These are phyloP conservation scores for Clonostachys rosea DNA, from an alignment of 2,329 filamentous ascomycete genomes.

Conservation along the genomic window DNA sequence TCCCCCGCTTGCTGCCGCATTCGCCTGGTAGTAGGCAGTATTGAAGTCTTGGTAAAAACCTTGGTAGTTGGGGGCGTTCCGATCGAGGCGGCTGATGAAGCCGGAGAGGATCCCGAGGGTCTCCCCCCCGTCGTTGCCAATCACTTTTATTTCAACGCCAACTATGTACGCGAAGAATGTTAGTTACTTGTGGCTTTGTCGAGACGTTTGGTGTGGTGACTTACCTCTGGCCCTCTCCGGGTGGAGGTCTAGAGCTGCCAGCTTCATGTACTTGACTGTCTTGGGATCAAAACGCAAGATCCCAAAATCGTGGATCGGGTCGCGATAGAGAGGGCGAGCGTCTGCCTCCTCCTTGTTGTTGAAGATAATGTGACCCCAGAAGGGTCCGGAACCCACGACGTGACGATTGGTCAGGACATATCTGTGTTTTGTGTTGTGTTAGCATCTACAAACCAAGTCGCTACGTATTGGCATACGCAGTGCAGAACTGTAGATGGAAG, in stretches of 20 bases:
- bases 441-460: background rate
- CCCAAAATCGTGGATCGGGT: constrained; percentile 97
- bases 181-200: no score
- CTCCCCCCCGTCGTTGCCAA: constrained; percentile 97
- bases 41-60: constrained; percentile 99
- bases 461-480: background rate
- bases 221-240: constrained; percentile 75
- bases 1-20: constrained; percentile 91
- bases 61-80: constrained; percentile 69
- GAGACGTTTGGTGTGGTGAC: constrained; percentile 7
- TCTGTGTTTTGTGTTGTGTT: constrained; percentile 18
- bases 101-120: constrained; percentile 84
- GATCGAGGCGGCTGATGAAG: background rate
- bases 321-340: constrained; percentile 92
- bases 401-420: constrained; percentile 88
- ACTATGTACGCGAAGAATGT: constrained; percentile 37
- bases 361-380: constrained; percentile 97
- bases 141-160: constrained; percentile 90
- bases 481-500: background rate
- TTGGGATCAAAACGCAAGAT: constrained; percentile 95
- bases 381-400: constrained; percentile 91
- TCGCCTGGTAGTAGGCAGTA: constrained; percentile 93
- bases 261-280: constrained; percentile 94
- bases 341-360: constrained; percentile 98
- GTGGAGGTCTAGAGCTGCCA: constrained; percentile 73